Base-by-base conservation (phyloP, 2,329 filamentous ascomycete genomes). In the Epichloe festucae region DNA sequence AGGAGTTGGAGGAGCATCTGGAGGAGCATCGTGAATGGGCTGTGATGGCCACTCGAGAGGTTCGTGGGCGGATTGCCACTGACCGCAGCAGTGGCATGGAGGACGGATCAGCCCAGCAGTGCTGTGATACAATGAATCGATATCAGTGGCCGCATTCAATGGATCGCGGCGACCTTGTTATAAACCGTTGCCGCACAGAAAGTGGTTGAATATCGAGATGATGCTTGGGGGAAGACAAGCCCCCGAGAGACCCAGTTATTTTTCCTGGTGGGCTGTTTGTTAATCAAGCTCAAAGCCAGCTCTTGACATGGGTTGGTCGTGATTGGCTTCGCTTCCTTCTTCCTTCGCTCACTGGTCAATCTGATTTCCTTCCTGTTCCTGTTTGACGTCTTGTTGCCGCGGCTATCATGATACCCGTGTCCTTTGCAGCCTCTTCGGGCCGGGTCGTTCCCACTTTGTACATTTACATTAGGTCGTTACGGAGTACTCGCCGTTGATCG, bases 1-100 rank as follows among this genome's bases (percentile, higher is more conserved):
- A 53, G 42, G 58, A 55, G 42, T 48, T 52, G 44, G 44, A 54
- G 42, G 27, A 31, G 36, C 49, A 42, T 52, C 42, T 52, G 40
- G 44, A 54, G 42, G 27, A 31, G 36, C 49, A 42, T 52, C 42
- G 36, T 12, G 40, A 12, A 39, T 48, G 52, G 19, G 40, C 17
- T 14, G 45, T 11, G 15, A 23, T 38, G n/a, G 40, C 43, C 38
- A 43, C 48, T 38, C 43, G 48, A 41, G 42, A 35, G 45, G 19
- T 43, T 46, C 48, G 35, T 47, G 48, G 51, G 51, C 51, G 48
- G 48, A 46, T 46, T 45, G 31, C 38, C 43, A 43, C 48, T 31
- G 51, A 44, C 43, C 47, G 51, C 51, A 47, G 27, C 46, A 47
- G 42, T 35, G 51, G 51, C 51, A 53, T 53, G 48, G 44, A 50